Percentiles rank a stretch among this genome's conserved stretches.
These are phyloP conservation scores for Rhodotorula paludigena DNA, from an alignment of 768 basidiomycete genomes.

Conservation along the genomic window DNA sequence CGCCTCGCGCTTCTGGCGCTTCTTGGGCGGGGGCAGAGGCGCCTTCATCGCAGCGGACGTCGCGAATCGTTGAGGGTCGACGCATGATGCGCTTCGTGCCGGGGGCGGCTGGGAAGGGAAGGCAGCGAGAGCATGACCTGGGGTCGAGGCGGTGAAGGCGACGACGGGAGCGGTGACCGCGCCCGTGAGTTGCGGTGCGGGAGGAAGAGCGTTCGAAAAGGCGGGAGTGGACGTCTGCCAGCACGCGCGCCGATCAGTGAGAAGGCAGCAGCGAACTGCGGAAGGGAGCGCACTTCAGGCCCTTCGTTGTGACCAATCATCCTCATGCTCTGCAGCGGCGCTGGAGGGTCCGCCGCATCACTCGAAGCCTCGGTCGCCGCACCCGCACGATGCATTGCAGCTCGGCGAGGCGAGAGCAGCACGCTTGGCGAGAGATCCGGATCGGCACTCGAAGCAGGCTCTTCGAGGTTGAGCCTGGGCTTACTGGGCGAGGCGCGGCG, in stretches of 20 bases:
- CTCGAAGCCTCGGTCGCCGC: not conserved
- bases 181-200: not conserved
- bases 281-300: slow-evolving; percentile 1
- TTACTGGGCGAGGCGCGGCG: not conserved
- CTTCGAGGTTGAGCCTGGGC: not conserved
- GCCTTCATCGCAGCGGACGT: slow-evolving; percentile 19
- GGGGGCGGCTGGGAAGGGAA: not conserved
- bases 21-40: not conserved
- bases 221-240: slow-evolving; percentile 10
- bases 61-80: not conserved
- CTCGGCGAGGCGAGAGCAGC: not conserved
- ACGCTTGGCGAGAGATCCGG: not conserved
- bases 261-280: not conserved
- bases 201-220: slow-evolving; percentile 1
- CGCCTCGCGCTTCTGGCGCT: not conserved
- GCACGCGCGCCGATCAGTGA: fast-evolving
- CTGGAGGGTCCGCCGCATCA: not conserved
- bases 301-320: not conserved
- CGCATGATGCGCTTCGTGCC: not conserved
- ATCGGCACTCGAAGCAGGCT: slow-evolving; percentile 3
- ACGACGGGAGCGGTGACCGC: not conserved
- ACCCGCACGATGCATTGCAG: no score
- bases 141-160: not conserved
- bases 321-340: not conserved
- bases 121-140: not conserved